Percentiles rank a stretch among this genome's conserved stretches.
Evolutionary conservation across 176 grass and related monocot species (phyloP).

Genomic region (Avena insularis): DNA sequence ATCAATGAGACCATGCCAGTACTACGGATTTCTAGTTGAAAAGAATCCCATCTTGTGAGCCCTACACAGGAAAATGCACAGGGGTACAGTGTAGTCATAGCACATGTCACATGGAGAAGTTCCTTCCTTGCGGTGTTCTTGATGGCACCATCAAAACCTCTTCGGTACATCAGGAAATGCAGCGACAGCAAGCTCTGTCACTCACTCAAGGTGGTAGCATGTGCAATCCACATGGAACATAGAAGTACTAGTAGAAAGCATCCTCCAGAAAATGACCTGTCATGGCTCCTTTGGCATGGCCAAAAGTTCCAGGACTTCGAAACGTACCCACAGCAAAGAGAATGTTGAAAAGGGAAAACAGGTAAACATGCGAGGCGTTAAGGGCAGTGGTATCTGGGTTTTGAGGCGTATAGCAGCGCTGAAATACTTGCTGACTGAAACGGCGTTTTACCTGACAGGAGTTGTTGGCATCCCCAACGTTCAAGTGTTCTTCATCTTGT

Average conservation of each 20-base stretch:
- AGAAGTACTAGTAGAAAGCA: neutral
- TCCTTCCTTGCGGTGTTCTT: neutral
- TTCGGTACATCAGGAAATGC: neutral
- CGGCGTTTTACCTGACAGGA: too few relatives aligned
- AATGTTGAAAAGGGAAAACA: neutral
- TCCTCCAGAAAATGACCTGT: neutral
- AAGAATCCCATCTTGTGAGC: neutral
- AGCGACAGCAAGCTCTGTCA: neutral
- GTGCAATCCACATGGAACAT: conserved; percentile 10
- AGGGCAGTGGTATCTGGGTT: too few relatives aligned
- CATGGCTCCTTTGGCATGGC: neutral
- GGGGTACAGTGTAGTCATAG: neutral
- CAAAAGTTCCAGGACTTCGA: neutral
- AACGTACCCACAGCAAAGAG: neutral
- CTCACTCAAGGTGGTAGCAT: neutral
- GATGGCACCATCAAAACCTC: conserved; percentile 25
- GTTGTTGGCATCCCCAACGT: too few relatives aligned
- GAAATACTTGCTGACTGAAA: neutral
- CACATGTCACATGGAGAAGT: conserved; percentile 3
- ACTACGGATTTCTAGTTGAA: neutral
- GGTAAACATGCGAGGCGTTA: neutral
- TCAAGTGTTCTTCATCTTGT: too few relatives aligned
- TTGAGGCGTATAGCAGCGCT: too few relatives aligned
- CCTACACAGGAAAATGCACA: neutral
- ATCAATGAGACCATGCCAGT: neutral